phyloP scores from a whole-genome alignment of 495 filamentous ascomycete genomes.

The Pyrenopolyporus hunteri region DNA sequence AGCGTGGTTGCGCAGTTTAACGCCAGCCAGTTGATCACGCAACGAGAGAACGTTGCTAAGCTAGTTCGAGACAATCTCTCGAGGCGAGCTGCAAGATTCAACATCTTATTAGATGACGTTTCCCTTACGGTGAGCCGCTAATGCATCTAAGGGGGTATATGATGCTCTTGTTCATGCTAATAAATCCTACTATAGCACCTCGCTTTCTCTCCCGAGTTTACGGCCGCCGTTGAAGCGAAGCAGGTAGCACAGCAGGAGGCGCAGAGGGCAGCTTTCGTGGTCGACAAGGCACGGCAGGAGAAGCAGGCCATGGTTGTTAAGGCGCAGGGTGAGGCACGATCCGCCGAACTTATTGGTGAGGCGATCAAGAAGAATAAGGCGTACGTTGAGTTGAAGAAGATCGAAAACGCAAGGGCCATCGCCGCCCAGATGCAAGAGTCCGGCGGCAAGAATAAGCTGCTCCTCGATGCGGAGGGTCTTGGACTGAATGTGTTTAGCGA shows the following conservation, averaged over 20 bases:
- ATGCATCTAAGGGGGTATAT: neutral
- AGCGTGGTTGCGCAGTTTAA: constrained; percentile 99
- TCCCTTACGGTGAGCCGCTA: constrained; percentile 80
- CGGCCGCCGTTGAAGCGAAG: constrained; percentile 97
- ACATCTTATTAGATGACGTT: constrained; percentile 96
- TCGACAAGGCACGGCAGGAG: constrained; percentile 98
- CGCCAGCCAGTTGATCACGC: constrained; percentile 95
- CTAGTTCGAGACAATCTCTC: constrained; percentile 93
- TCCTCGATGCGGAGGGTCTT: constrained; percentile 86
- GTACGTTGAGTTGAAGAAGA: constrained; percentile 95
- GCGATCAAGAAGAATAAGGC: constrained; percentile 98
- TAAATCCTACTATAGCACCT: constrained; percentile 69
- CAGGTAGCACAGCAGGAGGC: constrained; percentile 99
- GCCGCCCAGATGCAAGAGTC: constrained; percentile 81
- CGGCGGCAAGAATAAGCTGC: constrained; percentile 91
- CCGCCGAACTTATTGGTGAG: constrained; percentile 96
- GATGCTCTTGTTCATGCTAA: constrained; percentile 16
- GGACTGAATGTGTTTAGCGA: constrained; percentile 82
- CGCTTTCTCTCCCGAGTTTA: constrained; percentile 99
- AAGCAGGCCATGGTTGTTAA: constrained; percentile 99
- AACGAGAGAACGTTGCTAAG: constrained; percentile 92
- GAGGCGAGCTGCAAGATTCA: constrained; percentile 89
- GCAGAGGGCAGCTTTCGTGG: constrained; percentile 94
- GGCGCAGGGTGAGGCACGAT: constrained; percentile 98
- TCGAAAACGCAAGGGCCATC: constrained; percentile 92